Evolutionary conservation across 1,284 basidiomycete genomes (phyloP).

Genomic region (Cryptococcus depauperatus): DNA sequence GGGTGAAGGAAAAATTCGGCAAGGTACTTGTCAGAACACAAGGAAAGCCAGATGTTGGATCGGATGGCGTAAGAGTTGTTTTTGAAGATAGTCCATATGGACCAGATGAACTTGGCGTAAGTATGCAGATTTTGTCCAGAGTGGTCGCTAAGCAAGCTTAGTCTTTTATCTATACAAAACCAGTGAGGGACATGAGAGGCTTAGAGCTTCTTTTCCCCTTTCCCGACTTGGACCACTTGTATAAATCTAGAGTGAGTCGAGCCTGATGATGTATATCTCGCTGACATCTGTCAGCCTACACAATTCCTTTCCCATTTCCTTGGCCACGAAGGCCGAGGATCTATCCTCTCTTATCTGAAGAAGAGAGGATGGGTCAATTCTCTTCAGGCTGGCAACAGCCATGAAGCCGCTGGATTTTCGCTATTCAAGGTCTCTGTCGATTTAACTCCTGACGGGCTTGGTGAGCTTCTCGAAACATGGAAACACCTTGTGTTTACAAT

Average conservation of each 20-base stretch:
- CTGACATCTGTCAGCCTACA: slow-evolving; percentile 52
- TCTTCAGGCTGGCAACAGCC: slow-evolving; percentile 65
- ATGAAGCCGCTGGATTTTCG: slow-evolving; percentile 64
- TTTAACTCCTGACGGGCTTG: slow-evolving; percentile 79
- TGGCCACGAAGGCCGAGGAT: slow-evolving; percentile 94
- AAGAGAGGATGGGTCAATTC: slow-evolving; percentile 81
- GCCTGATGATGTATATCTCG: background rate
- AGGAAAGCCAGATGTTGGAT: slow-evolving; percentile 25
- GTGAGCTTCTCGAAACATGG: slow-evolving; percentile 51
- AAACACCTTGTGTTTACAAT: slow-evolving; percentile 42
- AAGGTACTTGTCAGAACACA: slow-evolving; percentile 37
- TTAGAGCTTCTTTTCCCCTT: slow-evolving; percentile 84
- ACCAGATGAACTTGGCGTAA: slow-evolving; percentile 60
- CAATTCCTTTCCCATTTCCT: slow-evolving; percentile 77
- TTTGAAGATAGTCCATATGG: slow-evolving; percentile 73
- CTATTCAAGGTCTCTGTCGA: slow-evolving; percentile 80
- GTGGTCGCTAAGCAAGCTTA: slow-evolving; percentile 38
- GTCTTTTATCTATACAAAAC: slow-evolving; percentile 71
- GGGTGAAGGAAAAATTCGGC: slow-evolving; percentile 41
- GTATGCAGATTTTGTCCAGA: no score
- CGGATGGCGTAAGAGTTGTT: slow-evolving; percentile 43
- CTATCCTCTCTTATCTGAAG: slow-evolving; percentile 86
- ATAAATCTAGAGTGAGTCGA: slow-evolving; percentile 56
- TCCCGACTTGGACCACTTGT: slow-evolving; percentile 70
- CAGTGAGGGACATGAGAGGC: slow-evolving; percentile 81